Base-by-base conservation (phyloP, 176 grass and related monocot genomes). In the Echinochloa phyllopogon region DNA sequence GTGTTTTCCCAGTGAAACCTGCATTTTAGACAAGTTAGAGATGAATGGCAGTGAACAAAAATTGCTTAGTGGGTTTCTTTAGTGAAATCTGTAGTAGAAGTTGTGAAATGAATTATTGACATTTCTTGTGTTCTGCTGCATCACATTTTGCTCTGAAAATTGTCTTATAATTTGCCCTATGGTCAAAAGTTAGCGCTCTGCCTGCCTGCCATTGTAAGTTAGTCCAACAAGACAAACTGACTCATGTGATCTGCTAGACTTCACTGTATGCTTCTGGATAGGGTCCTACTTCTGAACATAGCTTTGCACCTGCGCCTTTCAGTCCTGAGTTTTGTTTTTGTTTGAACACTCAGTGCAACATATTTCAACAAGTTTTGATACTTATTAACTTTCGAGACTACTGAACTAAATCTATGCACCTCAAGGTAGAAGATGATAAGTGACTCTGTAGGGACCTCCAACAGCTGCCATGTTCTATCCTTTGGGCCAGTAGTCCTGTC, bases 321-420 rank as follows among this genome's bases (percentile, higher is more conserved):
- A 51, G n/a, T 49, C 25, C 38, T 61, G 72, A 51, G 72, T 10
- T 82, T 57, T 43, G 36, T 52, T 66, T 85, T 68, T 68, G 38
- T 68, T 21, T 48, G 29, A 65, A 70, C 13, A 23, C 8, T 61
- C 25, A 48, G 37, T 18, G 10, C 59, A 74, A 40, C 72, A 49
- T 6, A 76, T 29, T 9, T 73, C 18, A 69, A 11, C 69, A 41
- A 61, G 8, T 72, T 72, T 71, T 57, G 37, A 33, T 66, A 44
- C 18, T 62, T 66, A 17, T 59, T 64, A 36, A 38, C 48, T n/a
- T 39, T 7, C 14, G 18, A 6, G 15, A 29, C 3, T 76, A 16
- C 33, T 76, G 49, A 45, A 67, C 36, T 44, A 33, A 39, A 71
- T 56, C 43, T 78, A n/a, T 58, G 20, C 47, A 33, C 50, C 40